Percentiles rank a stretch among this genome's conserved stretches.
These are phyloP conservation scores for Populus tremula DNA, from an alignment of 345 rosid species.

Conservation along the genomic window DNA sequence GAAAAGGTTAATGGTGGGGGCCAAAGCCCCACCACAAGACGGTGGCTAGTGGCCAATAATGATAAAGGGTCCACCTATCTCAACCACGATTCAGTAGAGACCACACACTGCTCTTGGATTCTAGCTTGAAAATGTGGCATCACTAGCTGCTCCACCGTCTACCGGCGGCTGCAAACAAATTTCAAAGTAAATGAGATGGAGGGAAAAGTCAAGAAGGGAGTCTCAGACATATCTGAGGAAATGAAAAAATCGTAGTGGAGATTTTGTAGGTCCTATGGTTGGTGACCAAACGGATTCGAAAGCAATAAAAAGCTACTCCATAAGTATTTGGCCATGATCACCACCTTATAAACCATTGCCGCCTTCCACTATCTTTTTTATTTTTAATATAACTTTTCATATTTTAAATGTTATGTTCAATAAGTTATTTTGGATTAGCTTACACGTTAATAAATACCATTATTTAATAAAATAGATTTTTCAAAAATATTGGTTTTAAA, in stretches of 20 bases:
- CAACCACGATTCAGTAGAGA: not conserved
- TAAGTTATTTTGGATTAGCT: too few relatives aligned
- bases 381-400: too few relatives aligned
- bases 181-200: not conserved
- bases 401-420: too few relatives aligned
- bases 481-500: too few relatives aligned
- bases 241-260: not conserved
- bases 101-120: not conserved
- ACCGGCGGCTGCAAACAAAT: not conserved
- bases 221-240: not conserved
- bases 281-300: constrained; percentile 5
- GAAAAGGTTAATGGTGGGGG: not conserved
- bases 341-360: not conserved
- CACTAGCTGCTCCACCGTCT: not conserved
- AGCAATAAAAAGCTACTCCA: not conserved
- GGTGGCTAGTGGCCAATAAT: not conserved
- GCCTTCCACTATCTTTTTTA: not conserved
- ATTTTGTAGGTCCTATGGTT: not conserved
- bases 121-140: not conserved
- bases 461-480: too few relatives aligned
- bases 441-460: too few relatives aligned
- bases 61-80: not conserved
- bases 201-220: not conserved
- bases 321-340: not conserved
- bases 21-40: not conserved